A percentile compares a stretch with the other conserved stretches of the same genome.
phyloP scores from a whole-genome alignment of 441 rosid genomes.

The Erodium texanum region DNA sequence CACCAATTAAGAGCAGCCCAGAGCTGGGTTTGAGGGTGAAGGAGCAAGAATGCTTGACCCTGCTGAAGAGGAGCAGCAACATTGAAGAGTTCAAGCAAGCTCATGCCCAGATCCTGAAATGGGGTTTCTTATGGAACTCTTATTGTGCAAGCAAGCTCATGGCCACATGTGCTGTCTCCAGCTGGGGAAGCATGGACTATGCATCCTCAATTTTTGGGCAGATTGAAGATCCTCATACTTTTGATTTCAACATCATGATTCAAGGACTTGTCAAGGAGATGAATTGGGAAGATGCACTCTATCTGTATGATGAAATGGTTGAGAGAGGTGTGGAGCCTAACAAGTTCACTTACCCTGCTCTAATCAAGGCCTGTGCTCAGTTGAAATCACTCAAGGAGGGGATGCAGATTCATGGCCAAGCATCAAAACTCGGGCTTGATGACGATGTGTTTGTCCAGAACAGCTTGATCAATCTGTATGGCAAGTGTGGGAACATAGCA shows the following conservation, averaged over 20 bases:
- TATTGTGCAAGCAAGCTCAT: conserved; percentile 47
- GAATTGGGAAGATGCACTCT: conserved; percentile 36
- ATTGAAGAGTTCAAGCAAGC: conserved; percentile 50
- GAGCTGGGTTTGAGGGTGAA: conserved; percentile 24
- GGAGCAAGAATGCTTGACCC: conserved; percentile 50
- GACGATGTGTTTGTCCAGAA: conserved; percentile 32
- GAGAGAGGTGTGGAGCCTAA: conserved; percentile 45
- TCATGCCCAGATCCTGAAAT: conserved; percentile 56
- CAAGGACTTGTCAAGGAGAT: conserved; percentile 38
- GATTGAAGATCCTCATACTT: conserved; percentile 46
- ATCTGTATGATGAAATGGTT: conserved; percentile 45
- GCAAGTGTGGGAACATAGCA: conserved; percentile 28
- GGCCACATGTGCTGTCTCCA: conserved; percentile 49
- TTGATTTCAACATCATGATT: conserved; percentile 54
- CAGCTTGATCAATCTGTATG: conserved; percentile 38
- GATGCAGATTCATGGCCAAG: conserved; percentile 34
- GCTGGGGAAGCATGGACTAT: conserved; percentile 60
- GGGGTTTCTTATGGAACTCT: conserved; percentile 42
- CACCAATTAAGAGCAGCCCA: conserved; percentile 19
- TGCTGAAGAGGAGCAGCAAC: conserved; percentile 50
- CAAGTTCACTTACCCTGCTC: conserved; percentile 53
- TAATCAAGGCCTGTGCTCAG: conserved; percentile 50
- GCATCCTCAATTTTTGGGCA: conserved; percentile 47
- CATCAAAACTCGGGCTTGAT: conserved; percentile 27
- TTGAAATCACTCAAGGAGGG: conserved; percentile 36